Base-by-base conservation (phyloP, 2,329 filamentous ascomycete species). In the Paraphoma sp. region DNA sequence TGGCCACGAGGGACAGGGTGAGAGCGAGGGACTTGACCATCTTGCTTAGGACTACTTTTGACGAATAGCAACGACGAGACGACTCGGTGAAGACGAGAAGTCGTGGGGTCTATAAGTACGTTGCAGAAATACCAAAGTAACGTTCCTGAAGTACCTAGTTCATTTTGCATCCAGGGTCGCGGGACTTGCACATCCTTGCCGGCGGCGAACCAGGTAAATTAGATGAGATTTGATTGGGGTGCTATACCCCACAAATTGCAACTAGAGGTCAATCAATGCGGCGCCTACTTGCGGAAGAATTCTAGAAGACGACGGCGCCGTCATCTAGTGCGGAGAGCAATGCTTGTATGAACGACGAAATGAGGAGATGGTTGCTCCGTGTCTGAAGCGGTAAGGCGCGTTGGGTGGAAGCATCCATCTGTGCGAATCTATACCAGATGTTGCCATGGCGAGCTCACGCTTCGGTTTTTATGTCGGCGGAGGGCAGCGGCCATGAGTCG, bases 11-110 rank as follows among this genome's bases (percentile, higher is more conserved):
- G 28, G 63, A 63, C 14, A 73, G 54, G 7, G 62, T 50, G 41
- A 73, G 49, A 51, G 60, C 51, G 17, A 61, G 52, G 51, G 63
- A 68, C 41, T 64, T 68, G 47, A 70, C 66, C 62, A 70, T 69
- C 14, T 43, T 62, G 51, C 28, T n/a, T 6, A 33, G 40, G 17
- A 45, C 14, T 11, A 45, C 23, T 38, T n/a, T 6, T 2, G 14
- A 40, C 30, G 31, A 45, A 51, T 40, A 29, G 33, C 17, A 8
- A 18, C 17, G 33, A 11, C 3, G 29, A 16, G 11, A 17, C 23
- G 17, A 31, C 23, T 29, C 17, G 33, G 11, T 11, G 12, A 29
- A 12, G 33, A 9, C 9, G 2, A 48, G 17, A 48, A 29, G 17
- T 43, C 45, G 6, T 41, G 16, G 33, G 14, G 31, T 10, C 12